Conservation (phyloP, 2,329 filamentous ascomycete species). For the Neopestalotiopsis sp. region DNA sequence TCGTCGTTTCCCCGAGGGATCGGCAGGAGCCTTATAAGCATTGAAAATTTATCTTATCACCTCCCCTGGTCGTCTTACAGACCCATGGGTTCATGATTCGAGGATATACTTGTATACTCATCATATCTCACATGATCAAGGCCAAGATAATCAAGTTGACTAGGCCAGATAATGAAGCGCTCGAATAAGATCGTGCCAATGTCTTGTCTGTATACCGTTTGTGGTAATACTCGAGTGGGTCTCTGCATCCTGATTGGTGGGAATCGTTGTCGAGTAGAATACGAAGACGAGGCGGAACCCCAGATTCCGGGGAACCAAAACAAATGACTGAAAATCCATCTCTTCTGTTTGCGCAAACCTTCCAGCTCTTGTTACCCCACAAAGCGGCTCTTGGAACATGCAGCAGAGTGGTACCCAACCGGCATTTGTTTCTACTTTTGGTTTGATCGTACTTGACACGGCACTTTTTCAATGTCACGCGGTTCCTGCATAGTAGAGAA, state of each 20-base stretch:
- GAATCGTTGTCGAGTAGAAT: not conserved
- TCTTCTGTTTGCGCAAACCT: not conserved
- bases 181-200: slow-evolving; percentile 6
- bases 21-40: not conserved
- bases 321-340: not conserved
- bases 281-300: slow-evolving; percentile 9
- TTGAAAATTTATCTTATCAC: not conserved
- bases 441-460: not conserved
- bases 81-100: not conserved
- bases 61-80: too few species aligned
- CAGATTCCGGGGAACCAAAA: slow-evolving; percentile 14
- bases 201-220: not conserved
- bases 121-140: not conserved
- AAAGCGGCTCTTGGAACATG: not conserved
- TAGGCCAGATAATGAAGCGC: slow-evolving; percentile 2
- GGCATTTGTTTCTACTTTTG: not conserved
- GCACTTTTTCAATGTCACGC: not conserved
- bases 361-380: slow-evolving; percentile 1
- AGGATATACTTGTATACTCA: not conserved
- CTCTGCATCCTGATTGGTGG: slow-evolving; percentile 9
- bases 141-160: not conserved
- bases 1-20: not conserved
- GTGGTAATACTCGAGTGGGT: slow-evolving; percentile 5
- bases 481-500: not conserved
- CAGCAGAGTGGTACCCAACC: not conserved